Base-by-base conservation (phyloP, 345 rosid genomes). In the Arabis hirsuta region DNA sequence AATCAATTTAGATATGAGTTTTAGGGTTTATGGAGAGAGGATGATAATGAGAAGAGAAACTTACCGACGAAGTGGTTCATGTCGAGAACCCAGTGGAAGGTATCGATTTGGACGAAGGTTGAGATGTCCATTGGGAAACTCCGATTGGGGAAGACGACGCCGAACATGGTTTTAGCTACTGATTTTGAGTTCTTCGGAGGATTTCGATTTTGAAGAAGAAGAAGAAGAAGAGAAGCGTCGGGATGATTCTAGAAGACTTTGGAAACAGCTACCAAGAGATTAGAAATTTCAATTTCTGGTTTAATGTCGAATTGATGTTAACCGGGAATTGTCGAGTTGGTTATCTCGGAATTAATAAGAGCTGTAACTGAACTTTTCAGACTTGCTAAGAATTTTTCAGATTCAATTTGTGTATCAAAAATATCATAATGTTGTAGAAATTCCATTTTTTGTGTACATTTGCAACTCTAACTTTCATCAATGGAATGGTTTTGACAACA, bases 51-150 rank as follows among this genome's bases (percentile, higher is more conserved):
- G 60, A 4, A 26, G 4, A 26, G 4, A 22, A 22, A 44, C 55
- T 66, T 80, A 87, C 96, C 98, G 22, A 94, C 98, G 80, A 95
- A 91, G 53, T 86, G 83, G 83, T 89, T 95, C 97, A 91, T 95
- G 84, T 95, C 97, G 65, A 95, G 99, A 20, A 95, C 72, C 99
- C 97, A 95, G 55, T 95, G 96, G 76, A 84, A 82, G 22, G 96
- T 90, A 71, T 88, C 97, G 81, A 95, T 90, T 80, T 95, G 99
- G 65, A 86, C 38, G 78, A 95, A 95, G 41, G 89, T 72, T 66
- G 99, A 91, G 58, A 90, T 90, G 75, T 91, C 97, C 73, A 95
- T 80, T 1, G 99, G 99, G 81, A 90, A 95, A 77, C 99, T 95
- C 67, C 97, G 84, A 72, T 95, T 86, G 2, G 99, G 99, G 80